phyloP scores from a whole-genome alignment of 306 rosid species.

The Crataegus laevigata region DNA sequence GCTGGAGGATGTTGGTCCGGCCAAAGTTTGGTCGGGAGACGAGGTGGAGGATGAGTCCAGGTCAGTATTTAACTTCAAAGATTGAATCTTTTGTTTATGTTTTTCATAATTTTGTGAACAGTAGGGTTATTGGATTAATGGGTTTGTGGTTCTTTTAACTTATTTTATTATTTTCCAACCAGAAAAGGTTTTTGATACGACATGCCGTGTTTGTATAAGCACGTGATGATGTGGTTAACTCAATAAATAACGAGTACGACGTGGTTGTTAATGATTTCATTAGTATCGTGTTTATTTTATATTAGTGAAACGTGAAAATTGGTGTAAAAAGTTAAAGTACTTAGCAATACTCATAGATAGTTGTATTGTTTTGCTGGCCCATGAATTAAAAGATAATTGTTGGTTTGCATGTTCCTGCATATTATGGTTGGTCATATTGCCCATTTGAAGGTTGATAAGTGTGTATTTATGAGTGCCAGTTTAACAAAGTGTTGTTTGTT shows the following conservation, averaged over 20 bases:
- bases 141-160: not conserved
- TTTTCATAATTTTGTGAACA: not conserved
- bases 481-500: too few species aligned
- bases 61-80: conserved; percentile 28
- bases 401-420: not conserved
- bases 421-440: not conserved
- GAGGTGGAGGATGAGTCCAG: conserved; percentile 24
- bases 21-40: conserved; percentile 29
- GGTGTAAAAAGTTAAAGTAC: too few species aligned
- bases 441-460: not conserved
- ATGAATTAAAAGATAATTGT: not conserved
- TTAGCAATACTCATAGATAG: not conserved
- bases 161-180: not conserved
- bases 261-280: too few species aligned
- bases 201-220: not conserved
- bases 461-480: not conserved
- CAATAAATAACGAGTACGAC: too few species aligned
- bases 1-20: conserved; percentile 6
- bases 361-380: not conserved
- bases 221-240: not conserved
- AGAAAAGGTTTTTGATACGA: not conserved
- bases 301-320: too few species aligned
- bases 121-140: not conserved
- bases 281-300: too few species aligned
- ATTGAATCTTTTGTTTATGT: too few species aligned